A percentile compares a stretch with the other conserved stretches of the same genome.
These are phyloP conservation scores for Fusarium praegraminearum DNA, from an alignment of 2,329 filamentous ascomycete genomes.

Conservation along the genomic window DNA sequence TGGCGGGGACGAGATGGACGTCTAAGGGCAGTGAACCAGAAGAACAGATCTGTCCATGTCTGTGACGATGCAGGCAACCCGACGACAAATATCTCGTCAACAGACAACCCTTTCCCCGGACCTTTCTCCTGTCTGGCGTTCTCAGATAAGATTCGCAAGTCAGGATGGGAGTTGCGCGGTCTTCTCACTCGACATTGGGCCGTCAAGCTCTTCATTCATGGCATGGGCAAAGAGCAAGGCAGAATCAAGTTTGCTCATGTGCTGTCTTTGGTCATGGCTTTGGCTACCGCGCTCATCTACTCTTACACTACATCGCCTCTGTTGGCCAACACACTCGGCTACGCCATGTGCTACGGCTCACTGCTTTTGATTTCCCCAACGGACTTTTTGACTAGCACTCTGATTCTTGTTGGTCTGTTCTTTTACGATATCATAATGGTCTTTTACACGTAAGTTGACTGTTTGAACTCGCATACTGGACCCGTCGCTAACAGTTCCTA, in stretches of 20 bases:
- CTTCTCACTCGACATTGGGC: conserved; percentile 66
- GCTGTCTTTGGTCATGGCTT: conserved; percentile 65
- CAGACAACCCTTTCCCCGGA: conserved; percentile 50
- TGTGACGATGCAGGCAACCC: conserved; percentile 53
- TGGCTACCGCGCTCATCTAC: conserved; percentile 70
- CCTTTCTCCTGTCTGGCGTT: conserved; percentile 52
- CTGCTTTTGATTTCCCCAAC: conserved; percentile 89
- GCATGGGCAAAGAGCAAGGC: conserved; percentile 60
- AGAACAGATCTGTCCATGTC: conserved; percentile 53
- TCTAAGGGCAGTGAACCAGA: conserved; percentile 61
- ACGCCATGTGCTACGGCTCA: conserved; percentile 86
- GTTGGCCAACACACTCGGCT: conserved; percentile 87
- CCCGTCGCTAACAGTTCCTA: conserved; percentile 50
- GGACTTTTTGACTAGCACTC: conserved; percentile 82
- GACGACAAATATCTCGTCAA: conserved; percentile 40
- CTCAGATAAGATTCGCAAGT: conserved; percentile 41
- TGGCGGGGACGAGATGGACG: conserved; percentile 65
- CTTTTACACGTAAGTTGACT: conserved; percentile 76
- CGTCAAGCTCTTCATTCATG: conserved; percentile 63
- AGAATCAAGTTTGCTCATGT: conserved; percentile 69
- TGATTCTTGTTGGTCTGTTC: conserved; percentile 84
- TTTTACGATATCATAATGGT: conserved; percentile 96
- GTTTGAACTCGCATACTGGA: background rate
- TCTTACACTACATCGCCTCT: conserved; percentile 70
- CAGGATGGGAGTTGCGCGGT: conserved; percentile 63